These are phyloP conservation scores for Globisporangium carolinianum DNA, from an alignment of 352 stramenopile species.

Conservation along the genomic window DNA sequence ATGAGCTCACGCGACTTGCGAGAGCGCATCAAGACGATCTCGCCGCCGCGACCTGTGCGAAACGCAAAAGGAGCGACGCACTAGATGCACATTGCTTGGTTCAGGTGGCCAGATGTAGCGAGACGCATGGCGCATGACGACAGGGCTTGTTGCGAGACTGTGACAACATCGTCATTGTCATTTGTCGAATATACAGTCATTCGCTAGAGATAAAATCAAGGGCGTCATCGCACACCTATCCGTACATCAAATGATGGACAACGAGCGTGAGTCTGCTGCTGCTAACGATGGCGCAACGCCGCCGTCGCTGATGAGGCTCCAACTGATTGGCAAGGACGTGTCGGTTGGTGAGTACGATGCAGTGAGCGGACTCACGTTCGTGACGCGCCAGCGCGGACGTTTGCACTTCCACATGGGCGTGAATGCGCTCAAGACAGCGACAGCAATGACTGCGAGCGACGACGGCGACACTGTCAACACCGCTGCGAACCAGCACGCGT, in stretches of 20 bases:
- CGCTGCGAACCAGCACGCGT: background rate
- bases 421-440: conserved; percentile 25
- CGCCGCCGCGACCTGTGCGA: conserved; percentile 15
- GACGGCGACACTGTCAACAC: too few species aligned
- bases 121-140: too few species aligned
- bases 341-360: conserved; percentile 59
- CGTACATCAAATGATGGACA: too few species aligned
- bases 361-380: conserved; percentile 45
- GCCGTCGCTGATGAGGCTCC: background rate
- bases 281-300: background rate
- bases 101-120: too few species aligned
- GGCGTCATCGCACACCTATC: too few species aligned
- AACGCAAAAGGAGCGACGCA: conserved; percentile 10
- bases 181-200: too few species aligned
- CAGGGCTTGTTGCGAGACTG: too few species aligned
- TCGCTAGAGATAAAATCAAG: background rate
- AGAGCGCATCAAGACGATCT: conserved; percentile 34
- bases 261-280: too few species aligned
- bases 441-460: background rate
- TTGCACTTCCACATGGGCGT: conserved; percentile 74
- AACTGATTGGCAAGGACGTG: conserved; percentile 24
- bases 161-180: too few species aligned
- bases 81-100: background rate
- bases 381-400: conserved; percentile 64
- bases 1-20: conserved; percentile 39